These are phyloP conservation scores for carrot (Daucus carota) DNA, from an alignment of 129 eudicot species.

Conservation along the genomic window DNA sequence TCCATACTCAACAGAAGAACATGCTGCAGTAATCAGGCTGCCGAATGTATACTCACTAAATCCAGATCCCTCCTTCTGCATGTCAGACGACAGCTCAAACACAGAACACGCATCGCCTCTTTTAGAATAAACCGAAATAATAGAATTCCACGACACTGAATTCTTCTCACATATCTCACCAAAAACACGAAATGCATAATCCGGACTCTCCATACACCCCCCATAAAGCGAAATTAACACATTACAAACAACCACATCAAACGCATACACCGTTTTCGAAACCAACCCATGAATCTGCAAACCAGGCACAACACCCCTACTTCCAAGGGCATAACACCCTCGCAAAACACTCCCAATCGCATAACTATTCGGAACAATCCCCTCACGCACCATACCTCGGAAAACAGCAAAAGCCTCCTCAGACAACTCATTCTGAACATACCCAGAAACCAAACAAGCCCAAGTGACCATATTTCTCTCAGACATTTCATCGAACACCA, in stretches of 20 bases:
- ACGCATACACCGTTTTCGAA: slow-evolving; percentile 33
- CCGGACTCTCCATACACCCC: slow-evolving; percentile 38
- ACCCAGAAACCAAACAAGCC: slow-evolving; percentile 91
- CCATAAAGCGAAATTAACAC: slow-evolving; percentile 82
- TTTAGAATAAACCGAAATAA: slow-evolving; percentile 71
- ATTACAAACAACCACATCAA: slow-evolving; percentile 69
- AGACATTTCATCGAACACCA: slow-evolving; percentile 80
- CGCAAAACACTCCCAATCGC: slow-evolving; percentile 78
- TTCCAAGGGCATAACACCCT: slow-evolving; percentile 51
- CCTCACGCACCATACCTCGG: slow-evolving; percentile 44
- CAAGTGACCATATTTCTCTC: slow-evolving; percentile 59
- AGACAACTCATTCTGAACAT: slow-evolving; percentile 42
- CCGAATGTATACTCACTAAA: slow-evolving; percentile 60
- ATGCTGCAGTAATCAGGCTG: slow-evolving; percentile 62
- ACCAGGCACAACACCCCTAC: slow-evolving; percentile 46
- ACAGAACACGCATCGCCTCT: slow-evolving; percentile 49
- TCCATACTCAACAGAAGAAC: slow-evolving; percentile 23
- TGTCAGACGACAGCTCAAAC: slow-evolving; percentile 47
- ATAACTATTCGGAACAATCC: slow-evolving; percentile 50
- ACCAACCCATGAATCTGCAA: slow-evolving; percentile 71
- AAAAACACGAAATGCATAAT: slow-evolving; percentile 53
- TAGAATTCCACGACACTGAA: slow-evolving; percentile 71
- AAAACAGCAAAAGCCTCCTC: slow-evolving; percentile 45
- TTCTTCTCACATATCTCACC: slow-evolving; percentile 43
- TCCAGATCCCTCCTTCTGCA: slow-evolving; percentile 46